Conservation (phyloP, 495 filamentous ascomycete species). For the Peziza echinospora region DNA sequence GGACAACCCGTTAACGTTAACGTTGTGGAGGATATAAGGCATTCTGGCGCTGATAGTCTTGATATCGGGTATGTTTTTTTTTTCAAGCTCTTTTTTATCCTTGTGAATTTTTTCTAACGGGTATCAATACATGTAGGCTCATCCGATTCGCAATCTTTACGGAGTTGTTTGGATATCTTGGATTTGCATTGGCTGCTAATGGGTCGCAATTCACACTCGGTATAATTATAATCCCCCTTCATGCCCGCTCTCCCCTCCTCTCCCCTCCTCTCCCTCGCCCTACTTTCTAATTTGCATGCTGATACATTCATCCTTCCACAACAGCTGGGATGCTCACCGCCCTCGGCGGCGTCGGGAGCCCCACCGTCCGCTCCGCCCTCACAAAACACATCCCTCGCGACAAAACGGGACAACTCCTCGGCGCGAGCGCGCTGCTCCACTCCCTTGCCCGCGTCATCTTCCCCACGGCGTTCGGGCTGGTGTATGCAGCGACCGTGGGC, state of each 20-base stretch:
- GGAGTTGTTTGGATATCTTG: constrained; percentile 53
- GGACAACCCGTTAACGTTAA: constrained; percentile 14
- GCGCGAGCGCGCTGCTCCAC: constrained; percentile 70
- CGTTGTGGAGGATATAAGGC: constrained; percentile 7
- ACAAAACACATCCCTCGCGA: constrained; percentile 81
- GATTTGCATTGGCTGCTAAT: constrained; percentile 42
- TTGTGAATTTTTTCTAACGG: too few species aligned
- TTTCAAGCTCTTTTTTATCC: too few species aligned
- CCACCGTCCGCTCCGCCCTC: constrained; percentile 57
- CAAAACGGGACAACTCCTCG: constrained; percentile 61
- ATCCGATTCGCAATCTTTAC: constrained; percentile 58
- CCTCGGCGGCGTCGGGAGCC: constrained; percentile 63
- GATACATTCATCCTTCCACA: too few species aligned
- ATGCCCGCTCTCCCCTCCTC: too few species aligned
- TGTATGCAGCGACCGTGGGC: constrained; percentile 63
- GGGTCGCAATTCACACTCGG: constrained; percentile 25
- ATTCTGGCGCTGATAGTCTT: constrained; percentile 49
- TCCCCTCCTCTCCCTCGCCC: too few species aligned
- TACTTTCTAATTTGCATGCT: too few species aligned
- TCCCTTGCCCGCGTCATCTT: constrained; percentile 56
- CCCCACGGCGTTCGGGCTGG: constrained; percentile 60
- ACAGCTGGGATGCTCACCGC: constrained; percentile 47
- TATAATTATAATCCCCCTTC: too few species aligned
- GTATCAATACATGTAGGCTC: too few species aligned
- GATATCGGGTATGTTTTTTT: constrained; percentile 33